Percentiles rank a stretch among this genome's conserved stretches.
Conservation (phyloP, 495 filamentous ascomycete species). For the Lentithecium fluviatile region DNA sequence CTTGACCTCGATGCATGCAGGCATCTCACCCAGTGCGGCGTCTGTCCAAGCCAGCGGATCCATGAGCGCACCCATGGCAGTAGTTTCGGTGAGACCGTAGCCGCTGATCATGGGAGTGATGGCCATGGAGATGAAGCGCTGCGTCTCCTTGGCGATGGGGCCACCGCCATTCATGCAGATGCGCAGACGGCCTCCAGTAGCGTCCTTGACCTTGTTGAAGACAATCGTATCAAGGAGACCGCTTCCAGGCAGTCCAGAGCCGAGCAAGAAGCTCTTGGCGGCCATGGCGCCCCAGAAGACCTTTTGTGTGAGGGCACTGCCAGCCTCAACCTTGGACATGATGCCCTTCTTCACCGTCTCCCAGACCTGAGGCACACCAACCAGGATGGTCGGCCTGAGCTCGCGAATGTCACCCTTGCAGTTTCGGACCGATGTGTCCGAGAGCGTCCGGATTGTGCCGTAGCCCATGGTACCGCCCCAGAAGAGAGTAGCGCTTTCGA, state of each 20-base stretch:
- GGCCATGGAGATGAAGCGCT: conserved; percentile 47
- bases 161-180: conserved; percentile 49
- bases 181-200: conserved; percentile 44
- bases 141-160: conserved; percentile 47
- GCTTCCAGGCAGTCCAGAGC: conserved; percentile 70
- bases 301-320: conserved; percentile 68
- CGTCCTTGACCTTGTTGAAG: conserved; percentile 49
- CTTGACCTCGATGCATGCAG: conserved; percentile 84
- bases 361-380: conserved; percentile 96
- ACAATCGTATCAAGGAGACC: conserved; percentile 48
- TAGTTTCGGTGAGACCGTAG: conserved; percentile 95
- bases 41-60: conserved; percentile 89
- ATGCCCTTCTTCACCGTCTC: conserved; percentile 99
- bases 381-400: conserved; percentile 85
- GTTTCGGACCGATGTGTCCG: conserved; percentile 84
- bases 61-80: conserved; percentile 89
- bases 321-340: conserved; percentile 76
- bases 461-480: conserved; percentile 99
- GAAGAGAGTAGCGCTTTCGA: conserved; percentile 87
- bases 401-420: conserved; percentile 96
- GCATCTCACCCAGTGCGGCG: conserved; percentile 73
- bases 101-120: conserved; percentile 56
- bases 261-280: conserved; percentile 77
- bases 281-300: conserved; percentile 92
- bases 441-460: conserved; percentile 89